A percentile compares a stretch with the other conserved stretches of the same genome.
These are phyloP conservation scores for Plasmodium gallinaceum DNA, from an alignment of 169 alveolate genomes.

Conservation along the genomic window DNA sequence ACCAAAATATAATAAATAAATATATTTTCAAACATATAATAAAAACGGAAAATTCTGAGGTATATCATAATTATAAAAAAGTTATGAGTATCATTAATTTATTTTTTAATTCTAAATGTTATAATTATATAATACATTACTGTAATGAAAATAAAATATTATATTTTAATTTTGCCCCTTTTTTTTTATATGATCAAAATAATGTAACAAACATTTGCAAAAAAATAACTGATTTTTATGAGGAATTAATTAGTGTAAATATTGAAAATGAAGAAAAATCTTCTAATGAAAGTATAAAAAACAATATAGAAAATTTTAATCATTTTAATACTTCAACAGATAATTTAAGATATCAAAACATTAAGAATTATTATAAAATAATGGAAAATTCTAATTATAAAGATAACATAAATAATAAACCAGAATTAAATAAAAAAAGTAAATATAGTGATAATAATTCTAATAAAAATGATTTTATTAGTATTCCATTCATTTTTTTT, in stretches of 20 bases:
- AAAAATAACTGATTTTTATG: conserved; percentile 22
- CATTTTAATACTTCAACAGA: neutral
- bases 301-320: neutral
- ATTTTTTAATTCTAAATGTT: conserved; percentile 56
- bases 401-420: neutral
- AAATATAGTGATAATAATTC: neutral
- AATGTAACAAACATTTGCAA: conserved; percentile 74
- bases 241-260: conserved; percentile 7
- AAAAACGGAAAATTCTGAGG: neutral
- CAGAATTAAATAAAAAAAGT: neutral
- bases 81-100: conserved; percentile 61
- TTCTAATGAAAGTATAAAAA: neutral
- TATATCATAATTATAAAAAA: conserved; percentile 50
- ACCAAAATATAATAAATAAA: conserved; percentile 34
- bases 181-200: conserved; percentile 13
- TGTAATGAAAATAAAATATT: conserved; percentile 17
- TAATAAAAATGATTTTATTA: conserved; percentile 14
- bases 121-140: conserved; percentile 52
- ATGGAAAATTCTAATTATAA: neutral
- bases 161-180: conserved; percentile 52
- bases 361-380: neutral
- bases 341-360: neutral
- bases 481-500: conserved; percentile 59
- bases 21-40: conserved; percentile 58
- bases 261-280: neutral